These are phyloP conservation scores for Heliamphora ciliata DNA, from an alignment of 179 eudicot species.

Conservation along the genomic window DNA sequence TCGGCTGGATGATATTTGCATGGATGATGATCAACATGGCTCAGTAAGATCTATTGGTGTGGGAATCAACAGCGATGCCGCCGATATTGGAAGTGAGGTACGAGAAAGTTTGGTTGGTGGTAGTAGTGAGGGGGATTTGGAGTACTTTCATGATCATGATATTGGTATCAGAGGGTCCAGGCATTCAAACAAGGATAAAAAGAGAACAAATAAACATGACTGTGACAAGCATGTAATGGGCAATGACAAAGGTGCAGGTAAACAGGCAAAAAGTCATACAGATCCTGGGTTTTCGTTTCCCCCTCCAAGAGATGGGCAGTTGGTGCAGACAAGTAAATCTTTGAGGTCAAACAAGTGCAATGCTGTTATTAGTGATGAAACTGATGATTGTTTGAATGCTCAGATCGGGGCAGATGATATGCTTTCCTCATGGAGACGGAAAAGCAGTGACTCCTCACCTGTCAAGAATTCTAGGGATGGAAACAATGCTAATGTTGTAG, in stretches of 20 bases:
- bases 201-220: slow-evolving; percentile 31
- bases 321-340: slow-evolving; percentile 44
- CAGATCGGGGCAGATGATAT: slow-evolving; percentile 38
- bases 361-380: slow-evolving; percentile 33
- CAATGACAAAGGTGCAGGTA: slow-evolving; percentile 35
- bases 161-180: slow-evolving; percentile 40
- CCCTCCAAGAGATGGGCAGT: slow-evolving; percentile 59
- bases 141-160: slow-evolving; percentile 64
- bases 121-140: slow-evolving; percentile 80
- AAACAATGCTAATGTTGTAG: slow-evolving; percentile 39
- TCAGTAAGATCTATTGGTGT: slow-evolving; percentile 98
- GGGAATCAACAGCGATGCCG: slow-evolving; percentile 92
- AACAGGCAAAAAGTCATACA: slow-evolving; percentile 34
- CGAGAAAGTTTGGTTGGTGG: slow-evolving; percentile 87
- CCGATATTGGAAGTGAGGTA: slow-evolving; percentile 78
- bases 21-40: slow-evolving; percentile 83
- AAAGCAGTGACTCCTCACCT: slow-evolving; percentile 71
- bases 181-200: slow-evolving; percentile 39
- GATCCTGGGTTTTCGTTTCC: slow-evolving; percentile 80
- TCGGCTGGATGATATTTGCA: slow-evolving; percentile 48
- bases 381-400: slow-evolving; percentile 28
- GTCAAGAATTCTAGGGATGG: slow-evolving; percentile 63
- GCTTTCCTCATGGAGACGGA: slow-evolving; percentile 61
- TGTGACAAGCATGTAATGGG: slow-evolving; percentile 35
- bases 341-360: slow-evolving; percentile 51